Percentiles rank a stretch among this genome's conserved stretches.
phyloP scores from a whole-genome alignment of 495 filamentous ascomycete species.

The Penicillium coprophilum region DNA sequence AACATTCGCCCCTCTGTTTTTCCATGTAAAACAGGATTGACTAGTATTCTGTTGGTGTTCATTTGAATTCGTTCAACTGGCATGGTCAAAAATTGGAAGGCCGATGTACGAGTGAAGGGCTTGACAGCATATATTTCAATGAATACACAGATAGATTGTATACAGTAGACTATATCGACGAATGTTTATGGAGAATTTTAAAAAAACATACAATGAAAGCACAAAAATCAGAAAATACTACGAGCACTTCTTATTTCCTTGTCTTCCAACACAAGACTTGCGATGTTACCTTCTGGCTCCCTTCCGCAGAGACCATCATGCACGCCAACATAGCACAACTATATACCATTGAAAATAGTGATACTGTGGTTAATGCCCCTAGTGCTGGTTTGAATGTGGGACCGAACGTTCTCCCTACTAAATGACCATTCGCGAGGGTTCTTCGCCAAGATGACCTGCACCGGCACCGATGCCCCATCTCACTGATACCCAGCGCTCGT shows the following conservation, averaged over 20 bases:
- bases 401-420: too few relatives aligned
- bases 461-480: too few relatives aligned
- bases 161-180: not conserved
- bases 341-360: slow-evolving; percentile 16
- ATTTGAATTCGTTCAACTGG: not conserved
- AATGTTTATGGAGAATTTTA: too few relatives aligned
- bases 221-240: not conserved
- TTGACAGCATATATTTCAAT: not conserved
- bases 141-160: not conserved
- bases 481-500: too few relatives aligned
- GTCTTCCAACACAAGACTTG: not conserved
- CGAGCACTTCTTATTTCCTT: not conserved
- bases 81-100: not conserved
- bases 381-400: slow-evolving; percentile 16
- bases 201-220: not conserved
- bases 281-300: not conserved
- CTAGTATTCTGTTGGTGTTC: not conserved
- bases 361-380: slow-evolving; percentile 16
- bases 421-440: too few relatives aligned
- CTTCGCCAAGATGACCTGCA: too few relatives aligned
- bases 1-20: not conserved
- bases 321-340: slow-evolving; percentile 20
- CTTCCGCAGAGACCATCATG: not conserved
- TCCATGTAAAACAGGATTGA: not conserved
- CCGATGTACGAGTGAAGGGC: not conserved